Base-by-base conservation (phyloP, 1,139 yeast genomes). In the Blastobotrys serpentis region DNA sequence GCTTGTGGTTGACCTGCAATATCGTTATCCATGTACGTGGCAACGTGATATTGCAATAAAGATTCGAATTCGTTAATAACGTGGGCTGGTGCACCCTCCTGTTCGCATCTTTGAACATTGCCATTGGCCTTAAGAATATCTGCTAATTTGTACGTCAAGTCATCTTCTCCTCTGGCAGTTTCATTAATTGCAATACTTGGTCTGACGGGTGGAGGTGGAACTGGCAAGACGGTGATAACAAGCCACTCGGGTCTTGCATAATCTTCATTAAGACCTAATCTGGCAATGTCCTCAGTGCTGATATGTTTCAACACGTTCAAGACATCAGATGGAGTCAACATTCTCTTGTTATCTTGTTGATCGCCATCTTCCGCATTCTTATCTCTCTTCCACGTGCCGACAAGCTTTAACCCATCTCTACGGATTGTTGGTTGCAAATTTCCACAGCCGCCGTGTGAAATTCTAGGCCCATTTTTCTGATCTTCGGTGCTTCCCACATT, bases 1-100 rank as follows among this genome's bases (percentile, higher is more conserved):
- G 99, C 98, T 69, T 92, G 98, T 0, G 98, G 99, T 71, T 92
- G 98, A 55, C 99, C 98, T n/a, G 98, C 98, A 71, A 92, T 92
- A 73, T 92, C 98, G 66, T 92, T 92, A 72, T 92, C 98, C 99
- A 92, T 92, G 68, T 92, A 92, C 1, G 99, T 92, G n/a, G 99
- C 98, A 44, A 94, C 98, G 64, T 92, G 98, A 69, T 89, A 94
- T 66, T 94, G 99, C 53, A 94, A 76, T 60, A 94, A 78, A 39
- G 96, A 86, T 67, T 94, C 98, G 64, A 94, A 92, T 70, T 94
- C 99, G 66, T 88, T 87, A 58, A 92, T 85, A 45, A 94, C 98
- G 68, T 94, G 98, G 61, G 94, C 97, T 10, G 99, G 98, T 2
- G 98, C 95, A 57, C 98, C 98, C 67, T 94, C 98, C 78, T 89